Base-by-base conservation (phyloP, 768 basidiomycete genomes). In the Leccinum boreale region DNA sequence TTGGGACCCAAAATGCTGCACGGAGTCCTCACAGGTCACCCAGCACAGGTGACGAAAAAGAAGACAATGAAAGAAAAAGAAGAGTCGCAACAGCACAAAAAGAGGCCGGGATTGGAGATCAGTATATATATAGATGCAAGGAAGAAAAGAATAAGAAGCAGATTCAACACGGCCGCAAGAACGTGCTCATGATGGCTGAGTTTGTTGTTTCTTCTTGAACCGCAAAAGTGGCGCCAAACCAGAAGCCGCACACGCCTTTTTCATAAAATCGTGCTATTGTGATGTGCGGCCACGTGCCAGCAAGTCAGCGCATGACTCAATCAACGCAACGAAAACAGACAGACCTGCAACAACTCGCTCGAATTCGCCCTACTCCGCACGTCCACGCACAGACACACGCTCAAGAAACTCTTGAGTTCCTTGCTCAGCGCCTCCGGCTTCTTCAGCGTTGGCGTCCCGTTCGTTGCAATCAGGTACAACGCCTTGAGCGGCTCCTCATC, bases 311-410 rank as follows among this genome's bases (percentile, higher is more conserved):
- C 24, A n/a, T 7, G 35, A 33, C 12, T 7, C 42, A 23, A 4
- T 17, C 12, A 5, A n/a, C 8, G 28, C 12, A 5, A n/a, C 3
- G 10, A 5, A 29, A 1, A 4, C 3, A 9, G 17, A 77, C 89
- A 46, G 62, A 94, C 93, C 75, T 89, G 85, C 3, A 96, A 75
- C 60, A 95, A 72, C 77, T 95, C 93, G 59, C 83, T 84, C 58
- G 90, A 93, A 4, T 92, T 96, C 50, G 95, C 95, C 42, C 96
- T 81, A 68, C 92, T 95, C 66, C 85, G 83, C 51, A 98, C 96
- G 72, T 99, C 97, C 26, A 98, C 97, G 67, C 96, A 98, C 19
- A 98, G 73, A 75, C 97, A 98, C n/a, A 97, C 95, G 55, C 94
- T 95, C 66, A 99, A 76, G 78, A 98, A 99, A 65, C 86, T 86